Evolutionary conservation across 768 basidiomycete genomes (phyloP).

Genomic region (Solioccasus polychromus): DNA sequence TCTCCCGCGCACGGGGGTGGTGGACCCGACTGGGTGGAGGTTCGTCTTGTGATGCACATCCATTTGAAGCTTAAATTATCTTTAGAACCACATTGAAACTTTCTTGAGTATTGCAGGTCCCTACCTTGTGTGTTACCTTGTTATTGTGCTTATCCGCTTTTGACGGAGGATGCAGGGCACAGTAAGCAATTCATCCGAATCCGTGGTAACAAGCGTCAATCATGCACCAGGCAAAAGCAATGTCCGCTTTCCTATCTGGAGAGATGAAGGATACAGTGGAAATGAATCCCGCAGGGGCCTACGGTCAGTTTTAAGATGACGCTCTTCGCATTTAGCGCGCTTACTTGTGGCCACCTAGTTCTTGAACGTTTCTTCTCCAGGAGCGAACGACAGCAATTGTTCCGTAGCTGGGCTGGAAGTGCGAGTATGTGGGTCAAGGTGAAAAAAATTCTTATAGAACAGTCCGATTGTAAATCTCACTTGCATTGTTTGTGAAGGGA

Average conservation of each 20-base stretch:
- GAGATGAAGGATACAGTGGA: conserved; percentile 95
- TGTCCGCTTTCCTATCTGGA: conserved; percentile 92
- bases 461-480: neutral
- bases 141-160: neutral
- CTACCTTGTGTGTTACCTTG: conserved; percentile 56
- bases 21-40: conserved; percentile 90
- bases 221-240: conserved; percentile 79
- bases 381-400: conserved; percentile 82
- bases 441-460: neutral
- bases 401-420: conserved; percentile 93
- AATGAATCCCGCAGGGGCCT: conserved; percentile 76
- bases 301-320: conserved; percentile 42
- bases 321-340: neutral
- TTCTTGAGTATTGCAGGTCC: conserved; percentile 86
- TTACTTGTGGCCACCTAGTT: conserved; percentile 41
- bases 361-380: conserved; percentile 89
- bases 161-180: conserved; percentile 54
- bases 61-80: neutral
- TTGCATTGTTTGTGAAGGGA: too few relatives aligned
- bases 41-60: conserved; percentile 22
- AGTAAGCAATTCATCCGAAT: conserved; percentile 40
- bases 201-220: neutral
- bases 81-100: conserved; percentile 78
- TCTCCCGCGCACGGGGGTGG: conserved; percentile 78
- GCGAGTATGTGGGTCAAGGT: conserved; percentile 95